Conservation (phyloP, 2,329 filamentous ascomycete genomes). For the Dryadomyces quercus-mongolicae region DNA sequence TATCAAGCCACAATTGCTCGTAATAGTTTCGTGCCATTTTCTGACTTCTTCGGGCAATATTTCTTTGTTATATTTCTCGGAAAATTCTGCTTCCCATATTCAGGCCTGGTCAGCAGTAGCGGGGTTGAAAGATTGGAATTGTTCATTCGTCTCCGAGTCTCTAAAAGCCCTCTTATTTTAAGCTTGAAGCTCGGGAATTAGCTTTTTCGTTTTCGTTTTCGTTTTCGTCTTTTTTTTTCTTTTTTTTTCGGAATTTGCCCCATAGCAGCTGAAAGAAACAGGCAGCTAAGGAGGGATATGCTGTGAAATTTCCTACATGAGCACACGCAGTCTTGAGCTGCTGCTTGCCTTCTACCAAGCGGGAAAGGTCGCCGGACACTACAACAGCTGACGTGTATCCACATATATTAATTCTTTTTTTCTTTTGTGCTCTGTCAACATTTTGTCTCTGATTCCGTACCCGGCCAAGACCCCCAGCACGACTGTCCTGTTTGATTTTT, state of each 20-base stretch:
- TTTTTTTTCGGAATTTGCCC: background rate
- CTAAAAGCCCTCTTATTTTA: background rate
- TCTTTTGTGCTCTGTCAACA: background rate
- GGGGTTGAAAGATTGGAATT: too few relatives aligned
- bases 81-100: background rate
- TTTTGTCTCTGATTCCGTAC: background rate
- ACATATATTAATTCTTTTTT: background rate
- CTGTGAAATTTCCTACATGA: background rate
- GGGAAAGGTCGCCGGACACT: background rate
- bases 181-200: background rate
- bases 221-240: too few relatives aligned
- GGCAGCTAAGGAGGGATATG: background rate
- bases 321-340: background rate
- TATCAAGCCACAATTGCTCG: background rate
- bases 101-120: too few relatives aligned
- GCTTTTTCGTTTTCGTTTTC: too few relatives aligned
- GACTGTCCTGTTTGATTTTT: background rate
- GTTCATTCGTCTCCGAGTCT: background rate
- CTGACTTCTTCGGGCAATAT: background rate
- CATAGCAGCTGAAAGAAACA: background rate
- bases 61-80: background rate
- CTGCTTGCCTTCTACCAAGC: background rate
- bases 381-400: background rate
- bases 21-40: background rate
- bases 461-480: background rate